phyloP scores from a whole-genome alignment of 2,329 filamentous ascomycete species.

The Falciphora oryzae region DNA sequence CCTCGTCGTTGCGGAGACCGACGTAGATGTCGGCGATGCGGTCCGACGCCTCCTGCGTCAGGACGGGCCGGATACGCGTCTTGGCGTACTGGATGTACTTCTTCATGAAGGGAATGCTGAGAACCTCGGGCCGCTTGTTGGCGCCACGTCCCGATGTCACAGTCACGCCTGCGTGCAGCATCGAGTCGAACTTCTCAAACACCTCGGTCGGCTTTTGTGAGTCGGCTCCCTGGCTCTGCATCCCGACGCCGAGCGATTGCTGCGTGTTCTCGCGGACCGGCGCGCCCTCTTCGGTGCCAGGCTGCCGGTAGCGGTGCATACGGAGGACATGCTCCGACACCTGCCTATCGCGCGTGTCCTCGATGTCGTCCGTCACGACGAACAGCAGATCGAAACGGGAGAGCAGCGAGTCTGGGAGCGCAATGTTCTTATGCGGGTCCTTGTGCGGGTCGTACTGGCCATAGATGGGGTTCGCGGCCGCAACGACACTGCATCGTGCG shows the following conservation, averaged over 20 bases:
- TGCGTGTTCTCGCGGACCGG: slow-evolving; percentile 83
- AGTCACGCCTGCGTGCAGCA: slow-evolving; percentile 89
- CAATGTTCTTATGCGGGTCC: slow-evolving; percentile 97
- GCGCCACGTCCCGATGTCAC: slow-evolving; percentile 67
- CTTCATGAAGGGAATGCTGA: slow-evolving; percentile 97
- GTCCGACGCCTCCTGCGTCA: slow-evolving; percentile 87
- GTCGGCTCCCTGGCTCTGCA: slow-evolving; percentile 64
- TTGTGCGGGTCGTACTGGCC: slow-evolving; percentile 99
- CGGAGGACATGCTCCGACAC: slow-evolving; percentile 94
- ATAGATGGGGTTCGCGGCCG: slow-evolving; percentile 95
- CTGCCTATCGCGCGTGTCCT: slow-evolving; percentile 83
- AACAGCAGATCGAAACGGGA: slow-evolving; percentile 99
- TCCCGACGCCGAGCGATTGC: slow-evolving; percentile 81
- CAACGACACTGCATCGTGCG: slow-evolving; percentile 91
- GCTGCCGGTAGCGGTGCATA: slow-evolving; percentile 93
- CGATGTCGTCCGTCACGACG: slow-evolving; percentile 96
- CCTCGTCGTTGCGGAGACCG: slow-evolving; percentile 87
- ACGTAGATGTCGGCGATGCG: slow-evolving; percentile 91
- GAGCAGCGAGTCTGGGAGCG: slow-evolving; percentile 88
- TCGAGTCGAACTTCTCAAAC: slow-evolving; percentile 92
- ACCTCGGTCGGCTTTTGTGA: slow-evolving; percentile 77
- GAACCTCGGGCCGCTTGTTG: slow-evolving; percentile 73
- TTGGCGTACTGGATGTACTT: slow-evolving; percentile 99
- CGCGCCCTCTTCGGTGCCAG: slow-evolving; percentile 88
- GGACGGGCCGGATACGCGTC: slow-evolving; percentile 77